Percentiles rank a stretch among this genome's conserved stretches.
Conservation (phyloP, 148 eudicot species). For the Rhododendron vialii region DNA sequence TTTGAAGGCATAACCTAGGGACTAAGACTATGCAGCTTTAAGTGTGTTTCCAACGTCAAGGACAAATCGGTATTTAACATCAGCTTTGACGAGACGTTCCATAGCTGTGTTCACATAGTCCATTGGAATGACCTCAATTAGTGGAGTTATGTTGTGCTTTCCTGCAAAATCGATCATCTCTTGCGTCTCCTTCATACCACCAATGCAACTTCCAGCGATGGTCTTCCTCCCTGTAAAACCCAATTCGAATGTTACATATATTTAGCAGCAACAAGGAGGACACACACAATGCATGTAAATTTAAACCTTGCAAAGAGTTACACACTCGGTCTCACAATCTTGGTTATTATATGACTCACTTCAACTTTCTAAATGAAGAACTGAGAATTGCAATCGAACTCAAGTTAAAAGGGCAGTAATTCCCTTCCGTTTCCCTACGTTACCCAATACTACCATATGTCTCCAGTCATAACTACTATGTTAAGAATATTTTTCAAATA, state of each 20-base stretch:
- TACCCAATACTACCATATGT: background rate
- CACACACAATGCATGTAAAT: background rate
- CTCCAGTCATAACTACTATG: background rate
- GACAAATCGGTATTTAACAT: conserved; percentile 5
- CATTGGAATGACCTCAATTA: background rate
- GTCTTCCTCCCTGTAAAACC: background rate
- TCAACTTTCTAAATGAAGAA: too few species aligned
- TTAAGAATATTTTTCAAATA: background rate
- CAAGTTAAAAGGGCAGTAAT: too few species aligned
- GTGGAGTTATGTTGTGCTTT: background rate
- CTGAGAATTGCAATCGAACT: too few species aligned
- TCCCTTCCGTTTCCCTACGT: background rate
- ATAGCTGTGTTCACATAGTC: conserved; percentile 3
- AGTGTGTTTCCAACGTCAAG: background rate
- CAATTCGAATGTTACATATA: background rate
- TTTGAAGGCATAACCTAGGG: background rate
- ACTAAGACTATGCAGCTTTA: background rate
- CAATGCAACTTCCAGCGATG: background rate
- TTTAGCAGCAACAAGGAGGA: background rate
- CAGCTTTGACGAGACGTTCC: background rate
- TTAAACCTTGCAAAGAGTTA: background rate
- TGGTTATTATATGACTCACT: background rate
- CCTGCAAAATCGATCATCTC: background rate
- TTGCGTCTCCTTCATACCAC: background rate
- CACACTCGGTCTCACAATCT: background rate